Evolutionary conservation across 2,329 filamentous ascomycete genomes (phyloP).

Genomic region (Cytospora mali): DNA sequence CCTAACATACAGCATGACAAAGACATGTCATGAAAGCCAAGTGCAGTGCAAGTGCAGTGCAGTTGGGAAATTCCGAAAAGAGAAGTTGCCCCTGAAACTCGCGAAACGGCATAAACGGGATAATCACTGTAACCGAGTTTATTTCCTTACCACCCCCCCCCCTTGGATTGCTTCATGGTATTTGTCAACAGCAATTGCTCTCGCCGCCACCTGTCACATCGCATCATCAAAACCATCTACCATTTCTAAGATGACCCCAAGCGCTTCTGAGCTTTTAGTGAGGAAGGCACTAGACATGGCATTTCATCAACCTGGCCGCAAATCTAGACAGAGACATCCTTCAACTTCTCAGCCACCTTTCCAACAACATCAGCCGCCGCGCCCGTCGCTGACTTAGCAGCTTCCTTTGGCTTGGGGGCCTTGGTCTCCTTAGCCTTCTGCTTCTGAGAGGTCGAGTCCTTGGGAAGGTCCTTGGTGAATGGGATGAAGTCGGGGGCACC

Average conservation of each 20-base stretch:
- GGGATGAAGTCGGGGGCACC: constrained; percentile 88
- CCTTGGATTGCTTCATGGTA: not conserved
- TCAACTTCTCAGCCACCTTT: constrained; percentile 35
- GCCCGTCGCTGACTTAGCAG: constrained; percentile 27
- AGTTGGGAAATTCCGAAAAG: constrained; percentile 12
- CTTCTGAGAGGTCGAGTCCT: constrained; percentile 51
- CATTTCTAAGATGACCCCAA: not conserved
- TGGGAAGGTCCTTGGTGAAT: constrained; percentile 82
- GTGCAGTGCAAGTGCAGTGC: constrained; percentile 4
- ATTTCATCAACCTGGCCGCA: not conserved
- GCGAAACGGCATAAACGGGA: not conserved
- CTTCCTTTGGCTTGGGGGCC: constrained; percentile 32
- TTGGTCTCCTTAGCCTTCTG: constrained; percentile 32
- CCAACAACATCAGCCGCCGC: constrained; percentile 30
- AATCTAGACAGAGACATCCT: constrained; percentile 34
- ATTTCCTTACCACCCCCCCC: not conserved
- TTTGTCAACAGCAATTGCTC: not conserved
- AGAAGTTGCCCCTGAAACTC: constrained; percentile 23
- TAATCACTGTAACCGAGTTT: not conserved
- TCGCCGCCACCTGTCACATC: not conserved
- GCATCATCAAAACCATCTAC: not conserved
- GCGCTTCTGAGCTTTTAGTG: constrained; percentile 1
- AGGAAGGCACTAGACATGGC: constrained; percentile 7
- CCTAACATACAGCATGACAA: not conserved
- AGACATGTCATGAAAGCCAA: not conserved